phyloP scores from a whole-genome alignment of 495 filamentous ascomycete species.

The Trichoderma gamsii region DNA sequence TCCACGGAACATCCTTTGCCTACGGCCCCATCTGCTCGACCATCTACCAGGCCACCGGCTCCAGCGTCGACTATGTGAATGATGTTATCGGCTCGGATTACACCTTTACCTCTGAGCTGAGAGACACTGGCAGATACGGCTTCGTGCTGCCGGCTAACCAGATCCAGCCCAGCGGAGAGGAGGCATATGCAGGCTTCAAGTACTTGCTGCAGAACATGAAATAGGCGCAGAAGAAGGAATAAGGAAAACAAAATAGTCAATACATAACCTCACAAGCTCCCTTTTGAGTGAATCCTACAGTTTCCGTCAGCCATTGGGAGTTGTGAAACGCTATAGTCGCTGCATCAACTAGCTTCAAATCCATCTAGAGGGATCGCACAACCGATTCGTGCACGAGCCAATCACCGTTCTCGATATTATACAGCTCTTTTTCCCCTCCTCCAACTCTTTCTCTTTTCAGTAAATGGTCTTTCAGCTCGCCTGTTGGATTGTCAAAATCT shows the following conservation, averaged over 20 bases:
- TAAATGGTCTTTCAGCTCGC: not conserved
- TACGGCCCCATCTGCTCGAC: conserved; percentile 54
- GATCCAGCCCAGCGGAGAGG: conserved; percentile 46
- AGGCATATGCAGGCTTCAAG: conserved; percentile 50
- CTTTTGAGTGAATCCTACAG: no score
- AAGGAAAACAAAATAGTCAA: not conserved
- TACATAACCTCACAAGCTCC: not conserved
- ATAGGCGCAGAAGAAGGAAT: not conserved
- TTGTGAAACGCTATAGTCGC: no score
- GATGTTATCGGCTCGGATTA: conserved; percentile 47
- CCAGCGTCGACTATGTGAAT: conserved; percentile 49
- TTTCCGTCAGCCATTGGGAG: no score
- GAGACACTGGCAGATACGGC: conserved; percentile 40
- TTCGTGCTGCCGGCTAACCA: conserved; percentile 53
- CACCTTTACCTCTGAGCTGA: conserved; percentile 51
- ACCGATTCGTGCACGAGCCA: no score
- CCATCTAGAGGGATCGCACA: no score
- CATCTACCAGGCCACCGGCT: conserved; percentile 54
- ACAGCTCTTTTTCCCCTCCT: not conserved
- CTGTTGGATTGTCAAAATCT: not conserved
- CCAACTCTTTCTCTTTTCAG: not conserved
- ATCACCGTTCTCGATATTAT: not conserved
- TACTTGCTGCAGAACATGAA: conserved; percentile 46
- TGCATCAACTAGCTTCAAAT: no score
- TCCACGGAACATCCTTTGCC: conserved; percentile 42